Percentiles rank a stretch among this genome's conserved stretches.
Conservation (phyloP, 345 rosid genomes). For the Sisymbrium altissimum region DNA sequence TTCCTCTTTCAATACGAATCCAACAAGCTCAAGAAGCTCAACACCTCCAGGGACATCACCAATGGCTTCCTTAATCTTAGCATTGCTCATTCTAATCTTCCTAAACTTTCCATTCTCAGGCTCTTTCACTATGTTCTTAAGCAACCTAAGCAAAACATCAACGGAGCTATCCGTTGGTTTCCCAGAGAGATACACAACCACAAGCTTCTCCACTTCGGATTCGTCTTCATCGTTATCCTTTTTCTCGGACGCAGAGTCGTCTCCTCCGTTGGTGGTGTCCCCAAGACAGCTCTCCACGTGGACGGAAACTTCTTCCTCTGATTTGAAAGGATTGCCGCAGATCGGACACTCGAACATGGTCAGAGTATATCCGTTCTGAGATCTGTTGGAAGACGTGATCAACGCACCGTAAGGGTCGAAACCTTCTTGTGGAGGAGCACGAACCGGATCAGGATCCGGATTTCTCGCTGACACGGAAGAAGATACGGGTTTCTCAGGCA, state of each 20-base stretch:
- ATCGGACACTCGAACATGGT: conserved; percentile 77
- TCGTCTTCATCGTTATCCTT: conserved; percentile 17
- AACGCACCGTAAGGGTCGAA: conserved; percentile 71
- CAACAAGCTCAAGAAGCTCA: conserved; percentile 70
- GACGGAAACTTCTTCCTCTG: conserved; percentile 74
- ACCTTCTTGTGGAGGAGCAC: conserved; percentile 44
- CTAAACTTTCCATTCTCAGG: conserved; percentile 81
- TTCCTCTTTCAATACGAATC: conserved; percentile 67
- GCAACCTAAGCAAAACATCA: conserved; percentile 62
- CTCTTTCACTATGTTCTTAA: conserved; percentile 71
- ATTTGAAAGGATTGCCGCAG: conserved; percentile 49
- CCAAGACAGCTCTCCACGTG: conserved; percentile 73
- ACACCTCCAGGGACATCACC: conserved; percentile 75
- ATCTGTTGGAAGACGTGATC: conserved; percentile 72
- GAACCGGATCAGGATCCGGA: conserved; percentile 33
- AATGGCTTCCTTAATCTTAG: conserved; percentile 76
- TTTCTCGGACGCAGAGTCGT: conserved; percentile 10
- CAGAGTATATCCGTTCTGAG: conserved; percentile 67
- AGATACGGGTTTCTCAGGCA: conserved; percentile 36
- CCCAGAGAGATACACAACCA: conserved; percentile 52
- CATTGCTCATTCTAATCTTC: conserved; percentile 75
- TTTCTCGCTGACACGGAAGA: conserved; percentile 38
- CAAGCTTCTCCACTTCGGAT: conserved; percentile 46
- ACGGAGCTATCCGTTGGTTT: conserved; percentile 57
- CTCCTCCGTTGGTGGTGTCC: conserved; percentile 9